Evolutionary conservation across 2,329 filamentous ascomycete genomes (phyloP).

Genomic region (Trichoderma cornu-damae): DNA sequence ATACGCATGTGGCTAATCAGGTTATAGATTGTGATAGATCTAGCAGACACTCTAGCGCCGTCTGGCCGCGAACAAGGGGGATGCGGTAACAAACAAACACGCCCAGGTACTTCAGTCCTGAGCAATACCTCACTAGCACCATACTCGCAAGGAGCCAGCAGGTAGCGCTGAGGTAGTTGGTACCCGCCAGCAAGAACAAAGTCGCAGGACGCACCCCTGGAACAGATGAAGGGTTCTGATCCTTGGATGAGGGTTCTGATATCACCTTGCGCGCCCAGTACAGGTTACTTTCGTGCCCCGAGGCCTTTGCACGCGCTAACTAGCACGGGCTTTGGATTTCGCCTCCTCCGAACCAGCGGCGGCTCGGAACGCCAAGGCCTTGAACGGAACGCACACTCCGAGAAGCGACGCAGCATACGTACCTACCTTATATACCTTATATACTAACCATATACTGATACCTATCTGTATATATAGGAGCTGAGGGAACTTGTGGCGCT

Average conservation of each 20-base stretch:
- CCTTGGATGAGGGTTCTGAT: background rate
- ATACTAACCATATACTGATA: no score
- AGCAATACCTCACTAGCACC: background rate
- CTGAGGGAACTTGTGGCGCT: background rate
- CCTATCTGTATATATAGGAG: background rate
- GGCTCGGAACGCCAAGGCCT: conserved; percentile 2
- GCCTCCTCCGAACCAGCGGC: background rate
- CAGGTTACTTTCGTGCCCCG: no score
- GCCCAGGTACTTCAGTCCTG: background rate
- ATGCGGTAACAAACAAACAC: background rate
- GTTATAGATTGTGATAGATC: conserved; percentile 18
- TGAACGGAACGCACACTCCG: conserved; percentile 6
- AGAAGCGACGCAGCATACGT: no score
- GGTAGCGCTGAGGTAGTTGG: no score
- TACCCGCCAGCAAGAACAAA: no score
- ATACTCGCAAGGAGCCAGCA: no score
- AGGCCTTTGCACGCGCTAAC: no score
- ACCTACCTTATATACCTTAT: no score
- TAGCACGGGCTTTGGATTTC: background rate
- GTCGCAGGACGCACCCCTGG: no score
- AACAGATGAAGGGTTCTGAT: background rate
- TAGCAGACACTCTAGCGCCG: conserved; percentile 15
- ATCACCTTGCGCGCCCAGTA: background rate
- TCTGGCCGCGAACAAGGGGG: background rate
- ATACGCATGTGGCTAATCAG: conserved; percentile 14